A percentile compares a stretch with the other conserved stretches of the same genome.
phyloP scores from a whole-genome alignment of 2,329 filamentous ascomycete genomes.

The Coniella lustricola region DNA sequence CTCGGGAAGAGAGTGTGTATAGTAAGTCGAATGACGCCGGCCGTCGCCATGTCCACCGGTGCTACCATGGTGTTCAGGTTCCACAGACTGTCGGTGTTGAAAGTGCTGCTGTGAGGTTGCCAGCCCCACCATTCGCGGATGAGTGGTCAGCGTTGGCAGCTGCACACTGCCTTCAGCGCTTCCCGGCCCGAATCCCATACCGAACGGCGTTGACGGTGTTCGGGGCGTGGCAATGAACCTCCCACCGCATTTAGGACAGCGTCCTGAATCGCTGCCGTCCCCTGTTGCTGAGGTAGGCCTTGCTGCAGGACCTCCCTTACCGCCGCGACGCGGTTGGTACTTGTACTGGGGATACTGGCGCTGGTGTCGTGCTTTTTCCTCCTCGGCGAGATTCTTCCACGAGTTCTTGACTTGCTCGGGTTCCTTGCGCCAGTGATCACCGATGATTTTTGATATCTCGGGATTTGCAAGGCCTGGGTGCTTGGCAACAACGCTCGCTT shows the following conservation, averaged over 20 bases:
- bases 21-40: constrained; percentile 7
- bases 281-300: constrained; percentile 25
- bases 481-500: constrained; percentile 70
- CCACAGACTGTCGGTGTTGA: constrained; percentile 23
- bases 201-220: constrained; percentile 46
- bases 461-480: constrained; percentile 91
- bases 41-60: constrained; percentile 18
- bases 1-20: constrained; percentile 8
- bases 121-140: constrained; percentile 24
- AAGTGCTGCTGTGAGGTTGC: constrained; percentile 20
- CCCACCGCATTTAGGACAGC: constrained; percentile 67
- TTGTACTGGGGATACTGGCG: constrained; percentile 89
- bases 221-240: constrained; percentile 56
- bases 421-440: constrained; percentile 81
- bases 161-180: constrained; percentile 16
- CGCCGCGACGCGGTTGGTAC: constrained; percentile 75
- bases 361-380: constrained; percentile 86
- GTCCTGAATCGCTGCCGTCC: constrained; percentile 40
- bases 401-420: constrained; percentile 66
- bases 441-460: constrained; percentile 95
- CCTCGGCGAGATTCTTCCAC: constrained; percentile 87
- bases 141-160: constrained; percentile 19
- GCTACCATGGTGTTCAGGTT: constrained; percentile 20
- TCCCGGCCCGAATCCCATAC: constrained; percentile 20
- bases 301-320: constrained; percentile 24